Evolutionary conservation across 1,139 yeast species (phyloP).

Genomic region (Scheffersomyces quercinus): DNA sequence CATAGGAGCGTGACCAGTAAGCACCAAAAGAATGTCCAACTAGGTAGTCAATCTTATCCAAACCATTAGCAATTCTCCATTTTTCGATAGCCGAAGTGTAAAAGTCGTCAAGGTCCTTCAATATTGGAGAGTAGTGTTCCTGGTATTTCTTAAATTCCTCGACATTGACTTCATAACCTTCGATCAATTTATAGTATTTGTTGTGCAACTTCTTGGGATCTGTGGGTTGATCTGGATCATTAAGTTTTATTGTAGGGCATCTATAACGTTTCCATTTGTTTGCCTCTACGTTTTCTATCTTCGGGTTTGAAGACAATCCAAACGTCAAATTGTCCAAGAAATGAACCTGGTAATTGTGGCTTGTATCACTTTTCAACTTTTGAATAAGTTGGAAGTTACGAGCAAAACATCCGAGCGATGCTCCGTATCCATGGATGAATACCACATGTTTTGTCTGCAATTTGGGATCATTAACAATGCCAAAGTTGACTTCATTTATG

Average conservation of each 20-base stretch:
- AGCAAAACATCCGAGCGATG: constrained; percentile 83
- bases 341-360: constrained; percentile 55
- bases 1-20: constrained; percentile 47
- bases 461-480: constrained; percentile 16
- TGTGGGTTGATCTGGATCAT: constrained; percentile 30
- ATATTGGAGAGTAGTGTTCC: constrained; percentile 41
- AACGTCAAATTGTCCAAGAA: constrained; percentile 84
- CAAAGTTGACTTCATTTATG: constrained; percentile 34
- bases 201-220: constrained; percentile 33
- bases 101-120: constrained; percentile 39
- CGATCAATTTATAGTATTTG: constrained; percentile 44
- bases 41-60: constrained; percentile 40
- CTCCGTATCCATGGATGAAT: constrained; percentile 89
- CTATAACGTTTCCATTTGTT: constrained; percentile 29
- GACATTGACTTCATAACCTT: constrained; percentile 31
- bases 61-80: constrained; percentile 35
- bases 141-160: constrained; percentile 30
- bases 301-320: constrained; percentile 75
- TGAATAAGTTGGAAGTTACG: constrained; percentile 62
- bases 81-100: constrained; percentile 38
- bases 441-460: constrained; percentile 47
- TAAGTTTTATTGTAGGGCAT: constrained; percentile 30
- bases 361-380: constrained; percentile 32
- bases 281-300: constrained; percentile 45
- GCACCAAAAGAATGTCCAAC: constrained; percentile 52